Evolutionary conservation across 768 basidiomycete species (phyloP), one percentile per base, ranked within the genome.

Genomic region (Sporobolomyces roseus): DNA sequence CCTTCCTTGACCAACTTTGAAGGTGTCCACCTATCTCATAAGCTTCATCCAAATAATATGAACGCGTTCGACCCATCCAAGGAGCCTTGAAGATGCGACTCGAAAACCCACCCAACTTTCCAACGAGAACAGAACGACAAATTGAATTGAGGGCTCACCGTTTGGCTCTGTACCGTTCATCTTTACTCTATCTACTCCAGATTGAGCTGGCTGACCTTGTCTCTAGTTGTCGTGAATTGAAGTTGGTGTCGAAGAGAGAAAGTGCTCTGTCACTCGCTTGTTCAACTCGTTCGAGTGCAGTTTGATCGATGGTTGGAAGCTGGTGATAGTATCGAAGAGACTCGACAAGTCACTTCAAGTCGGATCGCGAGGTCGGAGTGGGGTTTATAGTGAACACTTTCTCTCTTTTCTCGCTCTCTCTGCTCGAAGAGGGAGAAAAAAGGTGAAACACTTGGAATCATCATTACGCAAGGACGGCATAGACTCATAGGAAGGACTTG

Each of bases 111-210:
- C n/a, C n/a, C n/a, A n/a, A n/a, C n/a, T n/a, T n/a, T n/a, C n/a
- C 12, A 27, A 13, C 41, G 12, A 25, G 16, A 6, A 45, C 41
- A 46, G 25, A 8, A 10, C 25, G 10, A 19, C 4, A n/a, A n/a
- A n/a, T n/a, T n/a, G n/a, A n/a, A n/a, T n/a, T n/a, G 1, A 7
- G 16, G 43, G 35, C 58, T 46, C 45, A 60, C 58, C 58, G 21
- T 60, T 30, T 10, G 58, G n/a, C 29, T 60, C 58, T 46, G 32
- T 27, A 33, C 58, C 58, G 32, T 60, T 60, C 58, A 60, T 60
- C 45, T 21, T 27, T 25, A 35, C 30, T 10, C 30, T 35, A 23
- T 23, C 19, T 27, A 27, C n/a, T 43, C 54, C 14, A 25, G 35
- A 21, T 19, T 41, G 33, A 13, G 27, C 54, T 19, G 35, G 36